These are phyloP conservation scores for Daldinia vernicosa DNA, from an alignment of 495 filamentous ascomycete species.

Conservation along the genomic window DNA sequence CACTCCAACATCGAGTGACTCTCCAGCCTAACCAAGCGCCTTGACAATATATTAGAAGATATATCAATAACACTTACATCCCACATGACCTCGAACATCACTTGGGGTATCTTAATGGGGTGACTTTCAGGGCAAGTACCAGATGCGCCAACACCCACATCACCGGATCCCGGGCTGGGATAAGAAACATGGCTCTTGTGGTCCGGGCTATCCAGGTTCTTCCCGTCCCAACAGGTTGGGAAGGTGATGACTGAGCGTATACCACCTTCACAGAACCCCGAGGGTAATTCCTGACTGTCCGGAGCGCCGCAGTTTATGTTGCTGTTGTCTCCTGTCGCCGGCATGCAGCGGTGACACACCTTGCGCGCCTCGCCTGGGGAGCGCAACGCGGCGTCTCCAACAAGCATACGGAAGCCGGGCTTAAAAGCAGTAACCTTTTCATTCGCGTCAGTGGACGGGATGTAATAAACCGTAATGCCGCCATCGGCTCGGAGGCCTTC, in stretches of 20 bases:
- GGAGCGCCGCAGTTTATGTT: conserved; percentile 46
- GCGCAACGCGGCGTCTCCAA: conserved; percentile 65
- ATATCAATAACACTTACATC: conserved; percentile 42
- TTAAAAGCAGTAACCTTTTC: conserved; percentile 67
- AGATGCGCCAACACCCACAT: conserved; percentile 29
- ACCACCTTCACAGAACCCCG: conserved; percentile 40
- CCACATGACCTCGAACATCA: conserved; percentile 50
- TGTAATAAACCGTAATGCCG: conserved; percentile 57
- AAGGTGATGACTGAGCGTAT: conserved; percentile 54
- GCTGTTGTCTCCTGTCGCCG: conserved; percentile 45
- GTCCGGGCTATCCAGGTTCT: conserved; percentile 66
- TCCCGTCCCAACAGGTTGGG: conserved; percentile 70
- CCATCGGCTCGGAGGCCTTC: conserved; percentile 47
- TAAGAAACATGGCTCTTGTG: conserved; percentile 67
- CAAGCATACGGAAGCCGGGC: conserved; percentile 73
- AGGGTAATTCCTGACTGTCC: conserved; percentile 43
- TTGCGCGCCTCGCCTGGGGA: conserved; percentile 52
- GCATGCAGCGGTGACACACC: conserved; percentile 63
- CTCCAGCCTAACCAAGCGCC: too few species aligned
- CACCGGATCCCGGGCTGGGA: conserved; percentile 50
- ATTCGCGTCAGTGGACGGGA: conserved; percentile 40
- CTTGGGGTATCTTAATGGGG: conserved; percentile 52
- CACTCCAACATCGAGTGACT: not conserved
- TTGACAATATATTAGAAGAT: too few species aligned
- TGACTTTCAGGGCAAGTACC: conserved; percentile 72